Base-by-base conservation (phyloP, 108 stramenopile species). In the Fragilaria radians region DNA sequence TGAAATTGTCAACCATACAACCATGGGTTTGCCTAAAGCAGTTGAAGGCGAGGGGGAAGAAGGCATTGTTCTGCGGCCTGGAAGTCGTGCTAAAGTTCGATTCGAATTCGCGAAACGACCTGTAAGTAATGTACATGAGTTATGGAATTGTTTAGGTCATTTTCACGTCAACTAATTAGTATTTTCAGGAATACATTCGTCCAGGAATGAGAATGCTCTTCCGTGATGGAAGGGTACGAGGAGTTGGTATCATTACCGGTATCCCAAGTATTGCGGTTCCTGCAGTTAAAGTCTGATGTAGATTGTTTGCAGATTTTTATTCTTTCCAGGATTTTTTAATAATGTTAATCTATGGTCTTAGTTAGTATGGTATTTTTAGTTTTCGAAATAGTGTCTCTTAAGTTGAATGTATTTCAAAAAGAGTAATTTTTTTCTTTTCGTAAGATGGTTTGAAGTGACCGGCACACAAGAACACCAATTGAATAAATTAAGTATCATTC, bases 51-150 rank as follows among this genome's bases (percentile, higher is more conserved):
- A 76, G 34, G 81, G 80, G 1, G 63, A 65, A 22, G 78, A 73
- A 28, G 77, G 68, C 2, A 78, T 89, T 23, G 74, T 89, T 21
- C 58, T 93, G 22, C 69, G 88, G 4, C 91, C 88, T 1, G 91
- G 91, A 2, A 74, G 77, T 61, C 50, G 88, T 26, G 91, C 91
- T 21, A 89, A 85, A 50, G 88, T 93, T 48, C 70, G 80, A 23
- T 93, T 93, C 51, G 83, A 92, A 48, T 91, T 91, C 63, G 76
- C 84, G 19, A 67, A 84, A 52, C 76, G 89, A 32, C 89, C 89
- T 11, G 81, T 82, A 56, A 69, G 81, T 67, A 34, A n/a, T n/a
- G n/a, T n/a, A n/a, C n/a, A n/a, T n/a, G n/a, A n/a, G n/a, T n/a
- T n/a, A n/a, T n/a, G n/a, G n/a, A n/a, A n/a, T 67, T 18, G 30